Conservation (phyloP, 495 filamentous ascomycete genomes). For the Xylaria curta region DNA sequence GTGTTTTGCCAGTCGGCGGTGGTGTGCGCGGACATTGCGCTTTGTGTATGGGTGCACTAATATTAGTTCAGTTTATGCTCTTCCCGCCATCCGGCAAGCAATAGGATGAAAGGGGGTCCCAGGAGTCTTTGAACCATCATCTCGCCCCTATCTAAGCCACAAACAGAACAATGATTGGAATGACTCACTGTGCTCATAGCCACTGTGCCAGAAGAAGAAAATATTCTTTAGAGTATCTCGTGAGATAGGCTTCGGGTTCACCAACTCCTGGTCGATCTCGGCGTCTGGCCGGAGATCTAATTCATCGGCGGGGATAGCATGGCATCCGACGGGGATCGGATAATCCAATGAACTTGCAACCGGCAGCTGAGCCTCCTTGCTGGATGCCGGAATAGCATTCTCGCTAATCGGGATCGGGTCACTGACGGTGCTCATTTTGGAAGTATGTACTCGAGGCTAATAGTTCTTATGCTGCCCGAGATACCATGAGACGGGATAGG, state of each 20-base stretch:
- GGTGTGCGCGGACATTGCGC: conserved; percentile 62
- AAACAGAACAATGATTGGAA: neutral
- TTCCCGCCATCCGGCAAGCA: neutral
- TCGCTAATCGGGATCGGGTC: conserved; percentile 17
- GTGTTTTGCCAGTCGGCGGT: conserved; percentile 55
- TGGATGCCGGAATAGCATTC: conserved; percentile 20
- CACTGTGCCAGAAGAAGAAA: conserved; percentile 65
- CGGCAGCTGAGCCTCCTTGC: conserved; percentile 19
- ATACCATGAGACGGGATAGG: neutral
- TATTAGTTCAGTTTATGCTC: conserved; percentile 19
- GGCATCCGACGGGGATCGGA: conserved; percentile 41
- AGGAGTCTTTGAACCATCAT: neutral
- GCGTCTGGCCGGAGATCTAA: conserved; percentile 55
- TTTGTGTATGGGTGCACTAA: conserved; percentile 57
- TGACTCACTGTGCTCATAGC: conserved; percentile 40
- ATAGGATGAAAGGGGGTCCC: neutral
- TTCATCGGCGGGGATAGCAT: conserved; percentile 39
- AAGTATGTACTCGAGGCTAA: neutral
- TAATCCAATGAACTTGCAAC: conserved; percentile 27
- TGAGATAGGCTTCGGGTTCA: conserved; percentile 49
- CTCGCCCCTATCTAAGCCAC: neutral
- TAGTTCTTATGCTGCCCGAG: neutral
- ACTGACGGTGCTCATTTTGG: conserved; percentile 15
- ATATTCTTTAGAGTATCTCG: conserved; percentile 52
- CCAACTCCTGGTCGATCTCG: conserved; percentile 52